A percentile compares a stretch with the other conserved stretches of the same genome.
These are phyloP conservation scores for Suillus clintonianus DNA, from an alignment of 768 basidiomycete species.

Conservation along the genomic window DNA sequence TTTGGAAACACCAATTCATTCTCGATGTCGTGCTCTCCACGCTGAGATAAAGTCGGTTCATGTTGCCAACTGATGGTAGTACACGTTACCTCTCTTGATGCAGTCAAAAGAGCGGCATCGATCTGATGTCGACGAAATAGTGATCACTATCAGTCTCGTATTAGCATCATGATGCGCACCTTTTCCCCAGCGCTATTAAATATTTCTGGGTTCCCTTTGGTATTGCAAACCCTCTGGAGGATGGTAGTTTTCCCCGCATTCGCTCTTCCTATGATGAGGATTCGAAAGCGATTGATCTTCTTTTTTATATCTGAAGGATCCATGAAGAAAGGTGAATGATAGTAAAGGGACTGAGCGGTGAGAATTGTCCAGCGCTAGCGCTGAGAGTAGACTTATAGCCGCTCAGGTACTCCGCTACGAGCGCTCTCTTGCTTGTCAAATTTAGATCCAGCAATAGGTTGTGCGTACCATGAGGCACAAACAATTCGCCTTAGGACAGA, in stretches of 20 bases:
- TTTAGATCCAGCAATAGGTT: too few relatives aligned
- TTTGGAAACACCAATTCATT: slow-evolving; percentile 30
- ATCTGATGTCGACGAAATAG: slow-evolving; percentile 1
- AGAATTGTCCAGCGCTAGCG: too few relatives aligned
- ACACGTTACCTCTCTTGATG: background rate
- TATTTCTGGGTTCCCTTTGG: background rate
- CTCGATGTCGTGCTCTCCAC: slow-evolving; percentile 37
- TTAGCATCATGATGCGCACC: background rate
- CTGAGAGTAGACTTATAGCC: too few relatives aligned
- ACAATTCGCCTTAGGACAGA: too few relatives aligned
- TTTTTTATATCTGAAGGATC: too few relatives aligned
- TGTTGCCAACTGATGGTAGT: background rate
- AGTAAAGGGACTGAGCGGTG: too few relatives aligned
- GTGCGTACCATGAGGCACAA: too few relatives aligned
- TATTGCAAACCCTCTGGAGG: background rate
- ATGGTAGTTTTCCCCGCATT: background rate
- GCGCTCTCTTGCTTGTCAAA: too few relatives aligned
- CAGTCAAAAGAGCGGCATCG: background rate
- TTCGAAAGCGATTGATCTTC: background rate
- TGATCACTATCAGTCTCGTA: background rate
- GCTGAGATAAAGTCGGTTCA: background rate
- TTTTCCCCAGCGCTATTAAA: background rate
- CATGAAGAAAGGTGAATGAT: too few relatives aligned
- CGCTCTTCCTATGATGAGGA: background rate
- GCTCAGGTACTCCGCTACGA: too few relatives aligned